Conservation (phyloP, 116 monocot species). For the Zostera marina region DNA sequence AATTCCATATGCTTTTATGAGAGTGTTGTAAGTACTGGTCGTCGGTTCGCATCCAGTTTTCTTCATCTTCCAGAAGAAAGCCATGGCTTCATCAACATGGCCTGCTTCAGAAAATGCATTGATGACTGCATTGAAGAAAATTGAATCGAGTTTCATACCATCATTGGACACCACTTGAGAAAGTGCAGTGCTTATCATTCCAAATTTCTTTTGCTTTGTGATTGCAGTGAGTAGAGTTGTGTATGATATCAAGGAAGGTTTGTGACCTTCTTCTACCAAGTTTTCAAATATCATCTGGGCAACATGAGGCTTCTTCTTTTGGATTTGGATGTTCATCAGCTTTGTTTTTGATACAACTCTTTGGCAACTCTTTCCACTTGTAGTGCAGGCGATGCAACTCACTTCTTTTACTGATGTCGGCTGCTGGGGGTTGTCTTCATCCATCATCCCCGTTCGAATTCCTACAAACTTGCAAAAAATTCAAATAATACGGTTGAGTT, state of each 20-base stretch:
- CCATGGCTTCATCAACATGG: slow-evolving; percentile 61
- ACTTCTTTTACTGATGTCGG: not conserved
- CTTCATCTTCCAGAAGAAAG: slow-evolving; percentile 63
- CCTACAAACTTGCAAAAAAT: too few relatives aligned
- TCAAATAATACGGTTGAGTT: too few relatives aligned
- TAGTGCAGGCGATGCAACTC: slow-evolving; percentile 45
- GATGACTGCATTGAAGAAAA: slow-evolving; percentile 84
- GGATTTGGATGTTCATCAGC: slow-evolving; percentile 49
- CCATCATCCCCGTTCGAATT: too few relatives aligned
- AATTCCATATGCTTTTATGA: slow-evolving; percentile 87
- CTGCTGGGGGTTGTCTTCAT: too few relatives aligned
- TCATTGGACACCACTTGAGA: slow-evolving; percentile 31
- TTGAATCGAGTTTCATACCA: slow-evolving; percentile 65
- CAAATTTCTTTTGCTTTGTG: slow-evolving; percentile 51
- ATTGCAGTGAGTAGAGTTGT: slow-evolving; percentile 64
- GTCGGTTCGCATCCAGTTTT: slow-evolving; percentile 59
- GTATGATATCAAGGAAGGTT: slow-evolving; percentile 66
- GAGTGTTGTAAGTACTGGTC: slow-evolving; percentile 80
- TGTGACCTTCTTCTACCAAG: slow-evolving; percentile 62
- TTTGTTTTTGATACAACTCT: slow-evolving; percentile 61
- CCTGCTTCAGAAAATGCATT: slow-evolving; percentile 81
- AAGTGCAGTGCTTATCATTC: slow-evolving; percentile 40
- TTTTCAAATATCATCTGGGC: slow-evolving; percentile 36
- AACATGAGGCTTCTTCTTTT: slow-evolving; percentile 46
- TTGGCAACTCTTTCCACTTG: slow-evolving; percentile 42